Conservation (phyloP, 768 basidiomycete species). For the Suillus subalutaceus region DNA sequence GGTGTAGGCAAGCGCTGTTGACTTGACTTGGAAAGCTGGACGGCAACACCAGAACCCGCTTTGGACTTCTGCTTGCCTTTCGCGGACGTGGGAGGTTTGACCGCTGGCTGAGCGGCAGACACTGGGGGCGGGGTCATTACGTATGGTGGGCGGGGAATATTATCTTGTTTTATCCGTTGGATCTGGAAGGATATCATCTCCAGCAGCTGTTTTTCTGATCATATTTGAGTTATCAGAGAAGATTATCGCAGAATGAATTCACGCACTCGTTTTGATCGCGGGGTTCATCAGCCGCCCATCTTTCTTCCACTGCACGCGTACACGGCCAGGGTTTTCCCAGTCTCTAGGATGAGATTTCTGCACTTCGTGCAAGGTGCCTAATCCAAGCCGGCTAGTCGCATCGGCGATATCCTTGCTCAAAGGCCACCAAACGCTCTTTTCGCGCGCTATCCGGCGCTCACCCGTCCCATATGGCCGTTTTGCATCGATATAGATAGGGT, state of each 20-base stretch:
- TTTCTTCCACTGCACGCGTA: slow-evolving; percentile 91
- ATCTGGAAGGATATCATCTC: slow-evolving; percentile 76
- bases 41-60: slow-evolving; percentile 36
- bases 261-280: slow-evolving; percentile 76
- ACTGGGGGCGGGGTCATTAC: slow-evolving; percentile 36
- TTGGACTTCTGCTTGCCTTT: slow-evolving; percentile 61
- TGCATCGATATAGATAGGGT: slow-evolving; percentile 96
- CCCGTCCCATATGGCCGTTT: slow-evolving; percentile 87
- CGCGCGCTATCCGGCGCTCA: slow-evolving; percentile 77
- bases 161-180: slow-evolving; percentile 73
- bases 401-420: slow-evolving; percentile 91
- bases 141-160: slow-evolving; percentile 67
- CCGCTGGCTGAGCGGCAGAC: slow-evolving; percentile 31
- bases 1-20: slow-evolving; percentile 66
- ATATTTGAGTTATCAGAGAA: background rate
- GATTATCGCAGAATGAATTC: slow-evolving; percentile 1
- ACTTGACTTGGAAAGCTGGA: slow-evolving; percentile 30
- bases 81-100: slow-evolving; percentile 34
- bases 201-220: slow-evolving; percentile 75
- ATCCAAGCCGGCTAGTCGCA: slow-evolving; percentile 73
- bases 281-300: slow-evolving; percentile 68
- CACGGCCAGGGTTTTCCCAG: slow-evolving; percentile 97
- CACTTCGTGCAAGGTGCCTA: slow-evolving; percentile 86
- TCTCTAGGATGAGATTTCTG: slow-evolving; percentile 91
- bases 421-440: slow-evolving; percentile 92